Evolutionary conservation across 257 asterid genomes (phyloP).

Genomic region (Datura wrightii): DNA sequence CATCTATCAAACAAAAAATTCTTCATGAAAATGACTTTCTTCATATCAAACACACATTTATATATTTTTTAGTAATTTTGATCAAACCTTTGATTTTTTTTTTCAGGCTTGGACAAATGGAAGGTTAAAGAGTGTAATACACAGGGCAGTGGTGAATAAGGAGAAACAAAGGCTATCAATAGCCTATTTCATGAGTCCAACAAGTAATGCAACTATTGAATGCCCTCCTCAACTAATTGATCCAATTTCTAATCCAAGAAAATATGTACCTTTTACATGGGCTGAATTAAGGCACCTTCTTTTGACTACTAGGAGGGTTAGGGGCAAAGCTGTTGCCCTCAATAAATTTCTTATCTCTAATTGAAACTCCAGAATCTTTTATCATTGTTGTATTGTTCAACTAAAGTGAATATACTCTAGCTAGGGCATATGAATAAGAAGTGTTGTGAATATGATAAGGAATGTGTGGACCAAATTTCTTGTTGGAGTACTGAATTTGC

Average conservation of each 20-base stretch:
- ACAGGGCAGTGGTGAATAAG: constrained; percentile 40
- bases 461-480: background rate
- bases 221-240: constrained; percentile 33
- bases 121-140: constrained; percentile 43
- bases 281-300: constrained; percentile 36
- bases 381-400: too few species aligned
- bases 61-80: background rate
- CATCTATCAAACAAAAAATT: background rate
- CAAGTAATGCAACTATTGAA: constrained; percentile 31
- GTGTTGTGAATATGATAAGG: too few species aligned
- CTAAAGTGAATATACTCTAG: too few species aligned
- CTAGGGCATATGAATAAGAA: too few species aligned
- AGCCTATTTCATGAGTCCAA: constrained; percentile 43
- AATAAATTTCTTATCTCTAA: constrained; percentile 31
- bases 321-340: constrained; percentile 41
- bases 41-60: background rate
- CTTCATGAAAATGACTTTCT: background rate
- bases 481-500: background rate
- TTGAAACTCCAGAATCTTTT: background rate
- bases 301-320: constrained; percentile 38
- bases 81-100: background rate
- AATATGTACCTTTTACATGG: constrained; percentile 44
- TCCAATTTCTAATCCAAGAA: constrained; percentile 33
- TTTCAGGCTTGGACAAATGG: constrained; percentile 43
- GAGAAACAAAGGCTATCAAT: constrained; percentile 37